These are phyloP conservation scores for Phialophora expanda DNA, from an alignment of 2,329 filamentous ascomycete species.

Conservation along the genomic window DNA sequence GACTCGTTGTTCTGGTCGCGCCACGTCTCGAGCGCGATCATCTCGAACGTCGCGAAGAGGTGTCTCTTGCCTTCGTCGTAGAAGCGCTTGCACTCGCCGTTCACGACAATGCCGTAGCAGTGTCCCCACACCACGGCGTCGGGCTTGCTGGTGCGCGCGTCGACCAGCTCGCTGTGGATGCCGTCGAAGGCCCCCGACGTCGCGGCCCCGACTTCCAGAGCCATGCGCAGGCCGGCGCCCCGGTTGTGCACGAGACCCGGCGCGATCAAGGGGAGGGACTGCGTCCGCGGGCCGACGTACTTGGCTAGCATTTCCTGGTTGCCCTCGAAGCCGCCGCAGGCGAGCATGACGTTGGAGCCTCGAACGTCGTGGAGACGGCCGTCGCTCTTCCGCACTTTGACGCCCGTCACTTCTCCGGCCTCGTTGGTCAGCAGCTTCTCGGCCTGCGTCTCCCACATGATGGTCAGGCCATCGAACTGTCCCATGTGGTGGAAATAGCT, in stretches of 20 bases:
- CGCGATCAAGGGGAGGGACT: conserved; percentile 49
- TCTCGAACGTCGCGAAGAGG: conserved; percentile 53
- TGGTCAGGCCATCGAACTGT: conserved; percentile 43
- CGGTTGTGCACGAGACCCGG: conserved; percentile 50
- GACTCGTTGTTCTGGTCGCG: conserved; percentile 50
- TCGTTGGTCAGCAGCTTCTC: conserved; percentile 45
- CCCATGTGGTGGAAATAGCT: conserved; percentile 47
- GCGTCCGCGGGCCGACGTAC: conserved; percentile 47
- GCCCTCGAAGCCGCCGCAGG: conserved; percentile 51
- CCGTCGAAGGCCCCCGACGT: conserved; percentile 50
- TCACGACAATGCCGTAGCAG: conserved; percentile 53
- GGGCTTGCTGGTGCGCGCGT: conserved; percentile 49
- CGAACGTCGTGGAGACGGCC: conserved; percentile 39
- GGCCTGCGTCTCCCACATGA: conserved; percentile 49
- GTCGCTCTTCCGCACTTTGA: conserved; percentile 49
- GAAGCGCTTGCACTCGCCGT: conserved; percentile 48
- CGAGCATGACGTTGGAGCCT: conserved; percentile 45
- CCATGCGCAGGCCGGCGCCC: conserved; percentile 50
- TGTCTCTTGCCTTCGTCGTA: conserved; percentile 48
- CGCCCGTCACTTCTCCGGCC: conserved; percentile 45
- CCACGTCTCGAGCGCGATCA: conserved; percentile 51
- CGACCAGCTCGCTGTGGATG: conserved; percentile 51
- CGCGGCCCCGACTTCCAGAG: conserved; percentile 49
- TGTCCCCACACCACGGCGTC: conserved; percentile 50
- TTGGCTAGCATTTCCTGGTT: conserved; percentile 47